Evolutionary conservation across 257 asterid species (phyloP), one percentile per base, ranked within the genome.

Genomic region (Nicotiana tomentosiformis): DNA sequence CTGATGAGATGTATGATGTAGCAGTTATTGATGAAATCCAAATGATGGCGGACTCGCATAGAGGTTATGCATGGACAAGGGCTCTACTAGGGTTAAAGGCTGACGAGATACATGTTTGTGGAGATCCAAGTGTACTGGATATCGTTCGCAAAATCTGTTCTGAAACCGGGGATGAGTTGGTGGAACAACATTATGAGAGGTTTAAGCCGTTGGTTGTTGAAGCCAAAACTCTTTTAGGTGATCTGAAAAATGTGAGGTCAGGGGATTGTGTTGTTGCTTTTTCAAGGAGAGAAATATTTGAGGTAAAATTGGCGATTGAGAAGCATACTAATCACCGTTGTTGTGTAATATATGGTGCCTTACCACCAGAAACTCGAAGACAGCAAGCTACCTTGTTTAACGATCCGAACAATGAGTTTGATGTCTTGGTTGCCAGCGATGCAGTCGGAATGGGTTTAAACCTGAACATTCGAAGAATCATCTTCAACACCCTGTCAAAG

Each of bases 371-470:
- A 89, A 96, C 99, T 64, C 95, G 99, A 66, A 84, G 97, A 53
- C 96, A 86, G 86, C 99, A 96, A 87, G 99, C 99, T 33, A 84
- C 90, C 77, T 89, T 94, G 81, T 96, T 96, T 87, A 96, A 96
- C 55, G 86, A 88, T 84, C 96, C 90, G 66, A 87, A 90, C 80
- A 93, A 89, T 65, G 95, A 91, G 80, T 91, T 68, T 57, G 98
- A 96, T 83, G 92, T 96, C 67, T 86, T 96, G 90, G 96, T 96
- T 70, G 99, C 98, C 9, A 96, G 98, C 85, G 98, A 96, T 80
- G 99, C 99, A 8, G 98, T 96, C 16, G 99, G 99, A 67, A 96
- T 96, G 99, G 99, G 98, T 80, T 93, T 96, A 90, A 96, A 96
- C 84, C 88, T 96, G 51, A 92, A 96, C 81, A 94, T 96, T 39